These are phyloP conservation scores for Colletotrichum brevisporum DNA, from an alignment of 2,329 filamentous ascomycete species.

Conservation along the genomic window DNA sequence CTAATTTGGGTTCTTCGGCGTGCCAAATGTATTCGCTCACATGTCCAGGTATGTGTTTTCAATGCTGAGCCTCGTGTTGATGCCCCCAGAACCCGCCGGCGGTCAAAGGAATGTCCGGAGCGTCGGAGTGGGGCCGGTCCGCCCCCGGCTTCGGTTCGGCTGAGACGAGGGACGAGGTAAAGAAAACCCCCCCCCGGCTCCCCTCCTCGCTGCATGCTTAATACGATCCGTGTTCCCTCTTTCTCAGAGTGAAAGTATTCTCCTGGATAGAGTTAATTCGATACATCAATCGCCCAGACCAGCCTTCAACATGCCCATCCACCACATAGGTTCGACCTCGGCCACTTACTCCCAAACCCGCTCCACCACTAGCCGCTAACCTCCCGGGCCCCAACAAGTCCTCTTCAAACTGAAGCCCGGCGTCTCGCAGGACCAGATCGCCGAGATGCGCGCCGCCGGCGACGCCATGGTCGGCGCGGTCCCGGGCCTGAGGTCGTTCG, in stretches of 20 bases:
- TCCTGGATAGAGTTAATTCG: no score
- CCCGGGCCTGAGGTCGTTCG: constrained; percentile 14
- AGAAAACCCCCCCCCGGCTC: not conserved
- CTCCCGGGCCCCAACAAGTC: no score
- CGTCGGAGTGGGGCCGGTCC: constrained; percentile 14
- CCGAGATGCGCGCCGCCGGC: constrained; percentile 11
- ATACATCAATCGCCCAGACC: not conserved
- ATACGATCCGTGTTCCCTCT: no score
- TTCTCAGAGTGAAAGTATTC: no score
- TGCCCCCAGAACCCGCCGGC: not conserved
- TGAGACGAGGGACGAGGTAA: not conserved
- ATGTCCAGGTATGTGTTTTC: no score
- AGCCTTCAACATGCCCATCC: constrained; percentile 21
- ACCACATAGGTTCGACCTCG: constrained; percentile 21
- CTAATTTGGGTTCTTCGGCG: no score
- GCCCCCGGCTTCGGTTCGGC: not conserved
- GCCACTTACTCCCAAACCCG: no score
- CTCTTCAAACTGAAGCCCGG: constrained; percentile 40
- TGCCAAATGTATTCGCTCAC: no score
- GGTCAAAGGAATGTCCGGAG: constrained; percentile 11
- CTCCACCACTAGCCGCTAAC: no score
- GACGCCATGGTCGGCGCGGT: constrained; percentile 25
- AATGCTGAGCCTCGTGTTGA: no score
- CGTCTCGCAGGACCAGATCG: not conserved
- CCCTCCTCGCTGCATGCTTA: no score